Evolutionary conservation across 2,329 filamentous ascomycete species (phyloP).

Genomic region (Sordariomycetes sp.): DNA sequence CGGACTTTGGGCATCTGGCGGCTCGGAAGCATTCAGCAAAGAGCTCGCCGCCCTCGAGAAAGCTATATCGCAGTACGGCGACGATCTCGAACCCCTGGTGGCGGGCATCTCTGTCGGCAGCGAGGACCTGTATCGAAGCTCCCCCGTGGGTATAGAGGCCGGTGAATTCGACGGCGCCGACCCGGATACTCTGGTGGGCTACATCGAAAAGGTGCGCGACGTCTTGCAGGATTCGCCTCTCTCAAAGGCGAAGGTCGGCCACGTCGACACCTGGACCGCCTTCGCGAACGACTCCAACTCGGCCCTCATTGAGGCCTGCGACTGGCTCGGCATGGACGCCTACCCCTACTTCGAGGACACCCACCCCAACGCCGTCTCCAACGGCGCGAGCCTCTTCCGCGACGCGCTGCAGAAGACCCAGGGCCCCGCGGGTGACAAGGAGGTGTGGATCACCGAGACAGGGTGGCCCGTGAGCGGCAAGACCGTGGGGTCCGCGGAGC

Average conservation of each 20-base stretch:
- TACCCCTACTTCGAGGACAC: conserved; percentile 78
- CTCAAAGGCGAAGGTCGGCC: conserved; percentile 53
- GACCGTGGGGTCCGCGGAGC: conserved; percentile 48
- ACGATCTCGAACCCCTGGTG: conserved; percentile 53
- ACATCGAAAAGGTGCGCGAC: conserved; percentile 58
- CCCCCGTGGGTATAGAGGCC: conserved; percentile 55
- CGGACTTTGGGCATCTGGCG: conserved; percentile 72
- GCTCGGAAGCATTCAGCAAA: conserved; percentile 51
- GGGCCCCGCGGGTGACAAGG: conserved; percentile 51
- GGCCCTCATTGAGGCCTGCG: conserved; percentile 55
- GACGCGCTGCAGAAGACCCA: conserved; percentile 51
- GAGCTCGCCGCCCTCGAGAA: conserved; percentile 63
- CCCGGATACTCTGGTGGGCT: conserved; percentile 52
- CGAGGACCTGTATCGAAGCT: conserved; percentile 78
- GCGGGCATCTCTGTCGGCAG: conserved; percentile 78
- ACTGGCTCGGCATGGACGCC: conserved; percentile 77
- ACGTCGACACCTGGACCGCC: conserved; percentile 83
- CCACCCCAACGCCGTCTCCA: conserved; percentile 52
- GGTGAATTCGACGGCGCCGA: conserved; percentile 51
- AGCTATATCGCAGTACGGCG: conserved; percentile 60
- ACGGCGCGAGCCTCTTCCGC: conserved; percentile 57
- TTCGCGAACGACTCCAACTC: conserved; percentile 65
- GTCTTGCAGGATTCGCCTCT: conserved; percentile 53
- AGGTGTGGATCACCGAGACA: conserved; percentile 80
- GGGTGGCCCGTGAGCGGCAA: conserved; percentile 72